These are phyloP conservation scores for Aureobasidium sp. DNA, from an alignment of 2,329 filamentous ascomycete genomes.

Conservation along the genomic window DNA sequence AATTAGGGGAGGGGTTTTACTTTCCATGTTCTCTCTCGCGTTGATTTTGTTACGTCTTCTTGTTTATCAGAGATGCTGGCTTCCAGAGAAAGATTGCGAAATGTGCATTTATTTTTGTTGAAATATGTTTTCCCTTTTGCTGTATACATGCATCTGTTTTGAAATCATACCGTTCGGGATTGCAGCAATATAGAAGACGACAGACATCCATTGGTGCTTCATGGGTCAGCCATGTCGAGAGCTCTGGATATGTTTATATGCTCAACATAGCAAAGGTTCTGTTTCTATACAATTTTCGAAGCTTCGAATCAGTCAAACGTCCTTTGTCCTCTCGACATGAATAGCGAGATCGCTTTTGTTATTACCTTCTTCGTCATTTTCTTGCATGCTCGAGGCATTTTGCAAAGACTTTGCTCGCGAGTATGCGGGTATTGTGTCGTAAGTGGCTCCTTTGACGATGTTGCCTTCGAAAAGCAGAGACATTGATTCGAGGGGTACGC, in stretches of 20 bases:
- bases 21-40: neutral
- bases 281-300: neutral
- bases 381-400: neutral
- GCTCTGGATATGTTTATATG: neutral
- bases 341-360: neutral
- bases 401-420: constrained; percentile 25
- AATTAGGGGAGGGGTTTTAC: neutral
- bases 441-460: constrained; percentile 33
- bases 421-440: constrained; percentile 31
- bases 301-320: neutral
- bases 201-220: too few species aligned
- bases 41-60: neutral
- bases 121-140: too few species aligned
- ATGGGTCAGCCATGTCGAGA: too few species aligned
- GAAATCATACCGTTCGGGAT: too few species aligned
- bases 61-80: neutral
- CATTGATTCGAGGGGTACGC: constrained; percentile 35
- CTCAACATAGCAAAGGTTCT: neutral
- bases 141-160: too few species aligned
- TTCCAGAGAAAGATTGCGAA: neutral
- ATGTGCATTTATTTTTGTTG: neutral
- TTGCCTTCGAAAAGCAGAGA: constrained; percentile 35
- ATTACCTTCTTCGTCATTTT: neutral
- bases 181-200: too few species aligned
- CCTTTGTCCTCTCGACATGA: neutral